Conservation (phyloP, 768 basidiomycete species). For the Pulveroboletus sp. region DNA sequence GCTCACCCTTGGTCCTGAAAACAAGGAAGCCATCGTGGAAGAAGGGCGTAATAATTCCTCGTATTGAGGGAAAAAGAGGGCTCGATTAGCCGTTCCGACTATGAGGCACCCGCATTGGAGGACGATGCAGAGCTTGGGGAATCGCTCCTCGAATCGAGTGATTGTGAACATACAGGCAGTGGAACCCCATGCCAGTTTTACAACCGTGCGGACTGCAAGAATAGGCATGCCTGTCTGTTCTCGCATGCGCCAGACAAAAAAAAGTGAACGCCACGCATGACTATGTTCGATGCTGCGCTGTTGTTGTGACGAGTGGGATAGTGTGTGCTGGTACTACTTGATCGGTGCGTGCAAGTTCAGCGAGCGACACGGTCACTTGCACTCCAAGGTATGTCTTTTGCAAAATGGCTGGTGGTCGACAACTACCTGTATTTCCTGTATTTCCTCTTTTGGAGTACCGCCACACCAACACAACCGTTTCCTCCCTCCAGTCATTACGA, state of each 20-base stretch:
- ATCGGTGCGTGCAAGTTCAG: conserved; percentile 39
- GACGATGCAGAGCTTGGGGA: conserved; percentile 35
- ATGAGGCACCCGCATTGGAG: conserved; percentile 11
- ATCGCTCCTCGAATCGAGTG: conserved; percentile 49
- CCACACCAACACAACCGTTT: too few species aligned
- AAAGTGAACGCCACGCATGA: conserved; percentile 47
- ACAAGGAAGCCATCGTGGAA: too few species aligned
- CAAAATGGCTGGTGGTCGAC: conserved; percentile 44
- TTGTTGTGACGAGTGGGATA: conserved; percentile 31
- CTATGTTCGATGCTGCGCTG: background rate
- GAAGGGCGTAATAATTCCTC: too few species aligned
- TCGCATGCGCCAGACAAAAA: conserved; percentile 53
- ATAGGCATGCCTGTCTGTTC: conserved; percentile 39
- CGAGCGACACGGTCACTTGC: conserved; percentile 43
- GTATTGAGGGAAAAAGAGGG: too few species aligned
- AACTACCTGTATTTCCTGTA: too few species aligned
- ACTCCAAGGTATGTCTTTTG: conserved; percentile 42
- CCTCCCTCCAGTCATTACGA: too few species aligned
- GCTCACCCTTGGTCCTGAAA: too few species aligned
- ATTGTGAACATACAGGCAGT: conserved; percentile 49
- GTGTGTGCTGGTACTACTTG: conserved; percentile 43
- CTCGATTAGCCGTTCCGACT: conserved; percentile 1
- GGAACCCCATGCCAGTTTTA: conserved; percentile 52
- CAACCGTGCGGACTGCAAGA: conserved; percentile 48
- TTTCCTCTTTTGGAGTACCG: too few species aligned